Evolutionary conservation across 1,139 yeast species (phyloP).

Genomic region (Protomyces inouyei): DNA sequence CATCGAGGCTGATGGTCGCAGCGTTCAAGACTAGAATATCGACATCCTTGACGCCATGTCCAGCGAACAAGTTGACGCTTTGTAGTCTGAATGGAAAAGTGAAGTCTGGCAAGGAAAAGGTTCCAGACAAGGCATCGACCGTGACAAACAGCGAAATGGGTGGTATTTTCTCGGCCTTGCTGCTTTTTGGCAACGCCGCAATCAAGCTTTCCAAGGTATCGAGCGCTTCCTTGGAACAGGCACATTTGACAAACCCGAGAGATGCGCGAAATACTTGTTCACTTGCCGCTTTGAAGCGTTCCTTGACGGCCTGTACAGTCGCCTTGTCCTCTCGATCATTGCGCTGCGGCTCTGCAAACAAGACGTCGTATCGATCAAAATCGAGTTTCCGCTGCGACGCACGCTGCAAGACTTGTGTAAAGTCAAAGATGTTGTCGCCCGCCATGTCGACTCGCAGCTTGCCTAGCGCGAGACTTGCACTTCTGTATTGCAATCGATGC

Average conservation of each 20-base stretch:
- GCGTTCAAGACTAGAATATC: slow-evolving; percentile 1
- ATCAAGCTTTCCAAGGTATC: not conserved
- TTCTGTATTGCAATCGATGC: not conserved
- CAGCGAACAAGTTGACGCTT: not conserved
- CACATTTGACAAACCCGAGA: not conserved
- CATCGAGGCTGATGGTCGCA: not conserved
- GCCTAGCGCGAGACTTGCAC: not conserved
- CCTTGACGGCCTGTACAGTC: slow-evolving; percentile 9
- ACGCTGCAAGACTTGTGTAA: not conserved
- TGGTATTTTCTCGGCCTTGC: not conserved
- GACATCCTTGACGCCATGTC: slow-evolving; percentile 6
- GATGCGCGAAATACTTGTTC: slow-evolving; percentile 6
- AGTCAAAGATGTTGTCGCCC: not conserved
- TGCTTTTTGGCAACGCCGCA: not conserved
- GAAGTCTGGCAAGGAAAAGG: not conserved
- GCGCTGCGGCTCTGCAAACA: slow-evolving; percentile 7
- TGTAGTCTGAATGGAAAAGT: not conserved
- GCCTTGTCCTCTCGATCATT: not conserved
- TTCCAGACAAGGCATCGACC: not conserved
- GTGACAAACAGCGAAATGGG: not conserved
- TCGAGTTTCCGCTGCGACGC: slow-evolving; percentile 6
- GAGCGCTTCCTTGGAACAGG: not conserved
- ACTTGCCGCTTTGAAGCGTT: slow-evolving; percentile 1
- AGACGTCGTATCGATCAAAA: slow-evolving; percentile 9
- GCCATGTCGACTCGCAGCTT: not conserved